Evolutionary conservation across 2,329 filamentous ascomycete species (phyloP), one percentile per base, ranked within the genome.

Genomic region (Stagonosporopsis rhizophila): DNA sequence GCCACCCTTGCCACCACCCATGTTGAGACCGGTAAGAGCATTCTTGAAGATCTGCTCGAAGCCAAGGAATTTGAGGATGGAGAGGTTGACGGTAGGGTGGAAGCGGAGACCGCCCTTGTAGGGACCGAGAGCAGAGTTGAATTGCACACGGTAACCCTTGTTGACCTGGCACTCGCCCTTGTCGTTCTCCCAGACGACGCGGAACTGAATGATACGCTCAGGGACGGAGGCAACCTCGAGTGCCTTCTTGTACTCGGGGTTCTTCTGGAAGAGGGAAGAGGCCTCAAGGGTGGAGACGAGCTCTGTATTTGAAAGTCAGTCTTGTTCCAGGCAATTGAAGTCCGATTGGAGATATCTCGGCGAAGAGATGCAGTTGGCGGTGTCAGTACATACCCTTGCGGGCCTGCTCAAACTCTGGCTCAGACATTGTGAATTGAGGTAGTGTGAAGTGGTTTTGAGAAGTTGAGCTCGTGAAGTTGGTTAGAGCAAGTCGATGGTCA

Each of bases 21-120:
- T 97, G 82, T 87, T 91, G 74, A 96, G 81, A 75, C 95, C 95
- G 60, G 95, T 98, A 68, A 98, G 83, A 67, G 95, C 95, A 91
- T 98, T 98, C 87, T 98, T 98, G 86, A 98, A 98, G 82, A 94
- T 96, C 83, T 98, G 95, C 87, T 99, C 95, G 74, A 98, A 98
- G 66, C 94, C 95, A 75, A 99, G 86, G 83, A 98, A 98, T 84
- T 99, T 99, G 72, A 99, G 87, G 73, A 86, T 83, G 54, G 82
- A 85, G 50, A 89, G 81, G 77, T 89, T 95, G 79, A 95, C 91
- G 11, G 89, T 88, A 61, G 94, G 95, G 80, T 99, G 95, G 80
- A 99, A 92, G 69, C 95, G 86, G 68, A 98, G 88, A 77, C 95
- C 95, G 66, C 95, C 95, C 87, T 98, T 98, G 89, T 96, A 98